Evolutionary conservation across 129 eudicot genomes (phyloP).

Genomic region (Gnaphalium uliginosum): DNA sequence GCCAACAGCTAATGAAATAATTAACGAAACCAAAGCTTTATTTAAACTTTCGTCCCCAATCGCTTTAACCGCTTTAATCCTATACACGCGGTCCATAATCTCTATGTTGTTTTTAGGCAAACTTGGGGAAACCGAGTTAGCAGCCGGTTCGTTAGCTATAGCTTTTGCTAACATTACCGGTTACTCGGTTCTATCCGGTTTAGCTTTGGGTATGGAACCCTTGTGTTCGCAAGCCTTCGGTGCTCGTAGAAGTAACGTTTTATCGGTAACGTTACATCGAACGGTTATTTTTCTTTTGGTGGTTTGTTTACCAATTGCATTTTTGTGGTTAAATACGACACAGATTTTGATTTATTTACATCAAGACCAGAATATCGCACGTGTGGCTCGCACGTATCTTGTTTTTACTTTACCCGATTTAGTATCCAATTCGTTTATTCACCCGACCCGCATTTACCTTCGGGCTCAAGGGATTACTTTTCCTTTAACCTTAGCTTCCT

Average conservation of each 20-base stretch:
- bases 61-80: slow-evolving; percentile 53
- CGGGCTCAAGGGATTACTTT: slow-evolving; percentile 75
- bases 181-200: slow-evolving; percentile 67
- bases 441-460: slow-evolving; percentile 77
- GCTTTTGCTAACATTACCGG: slow-evolving; percentile 84
- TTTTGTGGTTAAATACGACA: slow-evolving; percentile 56
- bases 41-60: slow-evolving; percentile 55
- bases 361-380: slow-evolving; percentile 51
- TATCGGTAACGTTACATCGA: slow-evolving; percentile 53
- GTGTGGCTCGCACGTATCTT: slow-evolving; percentile 51
- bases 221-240: slow-evolving; percentile 80
- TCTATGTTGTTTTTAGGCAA: slow-evolving; percentile 74
- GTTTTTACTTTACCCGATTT: slow-evolving; percentile 63
- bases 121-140: slow-evolving; percentile 66
- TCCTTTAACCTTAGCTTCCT: slow-evolving; percentile 57
- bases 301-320: slow-evolving; percentile 44
- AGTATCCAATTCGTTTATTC: slow-evolving; percentile 54
- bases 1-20: slow-evolving; percentile 17
- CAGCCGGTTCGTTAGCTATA: slow-evolving; percentile 76
- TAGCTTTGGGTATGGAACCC: slow-evolving; percentile 86
- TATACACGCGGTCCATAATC: slow-evolving; percentile 62
- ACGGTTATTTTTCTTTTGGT: slow-evolving; percentile 49
- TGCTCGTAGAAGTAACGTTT: slow-evolving; percentile 50
- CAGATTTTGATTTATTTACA: slow-evolving; percentile 40
- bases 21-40: slow-evolving; percentile 40